Evolutionary conservation across 2,329 filamentous ascomycete genomes (phyloP).

Genomic region (Capronia coronata): DNA sequence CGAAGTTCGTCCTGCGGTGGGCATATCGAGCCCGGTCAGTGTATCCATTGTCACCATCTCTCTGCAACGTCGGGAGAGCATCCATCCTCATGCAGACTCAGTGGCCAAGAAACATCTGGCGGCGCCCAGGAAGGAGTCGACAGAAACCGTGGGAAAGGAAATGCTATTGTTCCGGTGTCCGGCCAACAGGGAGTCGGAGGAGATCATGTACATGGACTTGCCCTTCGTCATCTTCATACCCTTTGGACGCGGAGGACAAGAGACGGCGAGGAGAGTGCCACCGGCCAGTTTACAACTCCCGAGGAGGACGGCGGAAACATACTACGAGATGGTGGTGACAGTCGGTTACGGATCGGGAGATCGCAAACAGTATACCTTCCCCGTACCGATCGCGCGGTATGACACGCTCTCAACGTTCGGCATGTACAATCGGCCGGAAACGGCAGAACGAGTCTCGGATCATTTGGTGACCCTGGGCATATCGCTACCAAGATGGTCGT

Average conservation of each 20-base stretch:
- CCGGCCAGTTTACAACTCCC: constrained; percentile 86
- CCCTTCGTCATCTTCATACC: constrained; percentile 97
- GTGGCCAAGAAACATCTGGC: constrained; percentile 86
- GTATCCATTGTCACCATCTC: constrained; percentile 92
- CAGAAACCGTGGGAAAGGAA: constrained; percentile 92
- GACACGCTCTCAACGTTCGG: constrained; percentile 97
- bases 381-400: constrained; percentile 84
- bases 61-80: constrained; percentile 87
- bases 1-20: constrained; percentile 81
- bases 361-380: constrained; percentile 85
- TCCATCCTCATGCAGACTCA: constrained; percentile 92
- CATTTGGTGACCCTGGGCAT: constrained; percentile 88
- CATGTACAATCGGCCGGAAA: constrained; percentile 97
- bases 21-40: constrained; percentile 80
- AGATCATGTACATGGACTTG: constrained; percentile 89
- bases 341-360: constrained; percentile 83
- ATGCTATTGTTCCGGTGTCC: constrained; percentile 84
- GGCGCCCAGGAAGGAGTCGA: constrained; percentile 81
- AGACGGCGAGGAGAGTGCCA: constrained; percentile 81
- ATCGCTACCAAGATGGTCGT: constrained; percentile 90
- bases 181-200: constrained; percentile 76
- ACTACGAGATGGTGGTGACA: constrained; percentile 91
- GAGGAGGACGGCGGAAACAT: constrained; percentile 92
- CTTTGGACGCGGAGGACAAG: constrained; percentile 83
- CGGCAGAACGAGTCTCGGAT: constrained; percentile 76